phyloP scores from a whole-genome alignment of 106 monocot species.

The Ottelia alismoides region DNA sequence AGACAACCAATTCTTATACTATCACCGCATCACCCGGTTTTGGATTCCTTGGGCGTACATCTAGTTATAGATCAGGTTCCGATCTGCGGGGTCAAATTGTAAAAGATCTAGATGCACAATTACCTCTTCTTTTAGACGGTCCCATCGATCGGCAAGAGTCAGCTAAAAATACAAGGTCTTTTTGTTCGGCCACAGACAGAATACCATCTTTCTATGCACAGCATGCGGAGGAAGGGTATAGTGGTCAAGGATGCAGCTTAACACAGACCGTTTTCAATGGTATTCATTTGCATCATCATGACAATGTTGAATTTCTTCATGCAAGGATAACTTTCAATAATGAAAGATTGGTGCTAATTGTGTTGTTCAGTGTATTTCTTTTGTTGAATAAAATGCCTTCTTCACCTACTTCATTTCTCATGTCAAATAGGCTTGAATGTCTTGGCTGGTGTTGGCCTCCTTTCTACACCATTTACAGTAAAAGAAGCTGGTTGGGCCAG shows the following conservation, averaged over 20 bases:
- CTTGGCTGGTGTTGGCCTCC: constrained; percentile 72
- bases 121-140: constrained; percentile 33
- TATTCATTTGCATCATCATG: constrained; percentile 3
- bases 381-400: not conserved
- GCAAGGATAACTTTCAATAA: too few relatives aligned
- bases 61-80: constrained; percentile 27
- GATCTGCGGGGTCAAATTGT: constrained; percentile 26
- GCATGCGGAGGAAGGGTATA: constrained; percentile 29
- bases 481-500: constrained; percentile 94
- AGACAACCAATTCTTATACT: constrained; percentile 59
- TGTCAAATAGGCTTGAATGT: constrained; percentile 77
- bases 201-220: constrained; percentile 28
- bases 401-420: not conserved
- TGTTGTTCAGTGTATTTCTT: not conserved
- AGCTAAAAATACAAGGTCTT: constrained; percentile 16
- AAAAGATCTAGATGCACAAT: constrained; percentile 26
- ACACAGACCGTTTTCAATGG: constrained; percentile 91
- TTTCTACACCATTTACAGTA: constrained; percentile 80
- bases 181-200: not conserved
- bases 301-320: not conserved
- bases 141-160: constrained; percentile 14
- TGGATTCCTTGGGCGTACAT: constrained; percentile 38
- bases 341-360: too few relatives aligned
- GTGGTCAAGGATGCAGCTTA: constrained; percentile 48
- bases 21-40: constrained; percentile 73